These are phyloP conservation scores for Penicillium sp. DNA, from an alignment of 2,329 filamentous ascomycete genomes.

Conservation along the genomic window DNA sequence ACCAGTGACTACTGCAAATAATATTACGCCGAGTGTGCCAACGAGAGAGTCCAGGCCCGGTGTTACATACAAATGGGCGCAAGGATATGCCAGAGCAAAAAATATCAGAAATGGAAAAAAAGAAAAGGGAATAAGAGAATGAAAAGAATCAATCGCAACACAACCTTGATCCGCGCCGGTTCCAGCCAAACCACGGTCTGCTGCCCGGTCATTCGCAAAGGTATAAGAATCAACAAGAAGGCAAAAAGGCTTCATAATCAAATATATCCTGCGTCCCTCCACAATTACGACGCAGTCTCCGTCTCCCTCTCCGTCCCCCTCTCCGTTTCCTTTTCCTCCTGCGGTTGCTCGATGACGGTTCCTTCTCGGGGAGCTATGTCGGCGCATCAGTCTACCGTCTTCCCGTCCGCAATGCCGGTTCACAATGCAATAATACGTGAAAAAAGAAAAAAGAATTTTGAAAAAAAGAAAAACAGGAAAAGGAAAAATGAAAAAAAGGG, in stretches of 20 bases:
- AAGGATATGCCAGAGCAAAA: not conserved
- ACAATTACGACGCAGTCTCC: constrained; percentile 16
- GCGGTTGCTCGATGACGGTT: constrained; percentile 13
- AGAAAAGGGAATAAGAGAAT: not conserved
- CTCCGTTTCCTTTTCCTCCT: constrained; percentile 12
- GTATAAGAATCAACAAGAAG: constrained; percentile 1
- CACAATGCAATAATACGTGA: not conserved
- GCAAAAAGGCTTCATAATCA: not conserved
- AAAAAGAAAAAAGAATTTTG: not conserved
- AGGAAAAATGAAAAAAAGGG: not conserved
- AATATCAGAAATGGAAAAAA: not conserved
- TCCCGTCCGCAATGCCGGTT: constrained; percentile 8
- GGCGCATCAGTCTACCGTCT: constrained; percentile 17
- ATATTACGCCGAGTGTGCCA: constrained; percentile 12
- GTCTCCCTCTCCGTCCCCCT: constrained; percentile 13
- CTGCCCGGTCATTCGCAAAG: not conserved
- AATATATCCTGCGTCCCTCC: not conserved
- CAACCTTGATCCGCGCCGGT: constrained; percentile 11
- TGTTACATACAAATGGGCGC: constrained; percentile 12
- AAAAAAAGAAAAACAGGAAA: constrained; percentile 3
- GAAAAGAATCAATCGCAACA: not conserved
- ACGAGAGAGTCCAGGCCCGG: not conserved
- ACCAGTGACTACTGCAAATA: no score
- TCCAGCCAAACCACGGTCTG: not conserved
- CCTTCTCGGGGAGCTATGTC: constrained; percentile 18